Percentiles rank a stretch among this genome's conserved stretches.
phyloP scores from a whole-genome alignment of 2,329 filamentous ascomycete genomes.

The Fonsecaea multimorphosa region DNA sequence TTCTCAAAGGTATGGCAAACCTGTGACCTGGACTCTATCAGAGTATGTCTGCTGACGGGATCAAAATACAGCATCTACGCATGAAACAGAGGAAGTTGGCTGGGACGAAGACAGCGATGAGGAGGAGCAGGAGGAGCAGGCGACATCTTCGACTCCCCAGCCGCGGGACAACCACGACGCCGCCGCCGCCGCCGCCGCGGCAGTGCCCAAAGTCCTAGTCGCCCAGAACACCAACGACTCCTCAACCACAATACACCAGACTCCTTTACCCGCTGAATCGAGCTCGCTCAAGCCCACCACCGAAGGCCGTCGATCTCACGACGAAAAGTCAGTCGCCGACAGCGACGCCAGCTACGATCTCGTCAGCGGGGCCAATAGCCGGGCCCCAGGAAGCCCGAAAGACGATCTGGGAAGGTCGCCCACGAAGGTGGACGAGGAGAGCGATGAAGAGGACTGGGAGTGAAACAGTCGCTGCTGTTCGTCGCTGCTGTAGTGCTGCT shows the following conservation, averaged over 20 bases:
- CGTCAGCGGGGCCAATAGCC: conserved; percentile 80
- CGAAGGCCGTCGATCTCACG: conserved; percentile 70
- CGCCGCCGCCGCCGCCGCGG: no score
- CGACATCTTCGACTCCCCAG: conserved; percentile 52
- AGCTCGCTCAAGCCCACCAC: conserved; percentile 64
- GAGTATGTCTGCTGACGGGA: conserved; percentile 30
- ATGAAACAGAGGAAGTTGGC: conserved; percentile 73
- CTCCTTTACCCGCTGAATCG: conserved; percentile 45
- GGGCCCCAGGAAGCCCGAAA: conserved; percentile 71
- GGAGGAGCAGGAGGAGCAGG: conserved; percentile 60
- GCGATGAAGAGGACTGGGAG: conserved; percentile 53
- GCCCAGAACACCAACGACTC: conserved; percentile 35
- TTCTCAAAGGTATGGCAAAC: conserved; percentile 76
- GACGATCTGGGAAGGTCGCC: conserved; percentile 52
- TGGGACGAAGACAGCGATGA: conserved; percentile 76
- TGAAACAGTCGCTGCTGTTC: conserved; percentile 18
- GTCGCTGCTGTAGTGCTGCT: not conserved
- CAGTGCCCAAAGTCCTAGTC: conserved; percentile 40
- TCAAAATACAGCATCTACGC: conserved; percentile 51
- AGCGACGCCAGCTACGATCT: conserved; percentile 97
- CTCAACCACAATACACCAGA: conserved; percentile 36
- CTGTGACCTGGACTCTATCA: conserved; percentile 7
- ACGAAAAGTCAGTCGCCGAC: conserved; percentile 87
- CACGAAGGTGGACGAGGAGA: conserved; percentile 60
- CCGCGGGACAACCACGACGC: conserved; percentile 54